Evolutionary conservation across 2,329 filamentous ascomycete species (phyloP).

Genomic region (Piedraia hortae): DNA sequence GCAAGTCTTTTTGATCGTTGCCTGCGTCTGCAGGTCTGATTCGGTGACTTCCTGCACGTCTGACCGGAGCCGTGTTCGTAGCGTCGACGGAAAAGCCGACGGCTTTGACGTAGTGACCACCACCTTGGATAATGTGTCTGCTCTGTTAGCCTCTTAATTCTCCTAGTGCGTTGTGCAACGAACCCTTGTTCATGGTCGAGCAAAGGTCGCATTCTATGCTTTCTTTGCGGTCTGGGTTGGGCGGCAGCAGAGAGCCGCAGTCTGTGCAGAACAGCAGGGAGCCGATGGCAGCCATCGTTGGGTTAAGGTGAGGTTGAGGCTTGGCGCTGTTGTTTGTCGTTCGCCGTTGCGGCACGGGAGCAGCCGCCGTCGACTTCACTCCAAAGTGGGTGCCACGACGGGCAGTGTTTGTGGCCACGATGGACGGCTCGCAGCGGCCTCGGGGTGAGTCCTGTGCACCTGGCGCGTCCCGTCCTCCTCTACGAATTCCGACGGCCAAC

Average conservation of each 20-base stretch:
- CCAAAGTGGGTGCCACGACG: no score
- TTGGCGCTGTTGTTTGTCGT: no score
- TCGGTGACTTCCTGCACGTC: constrained; percentile 57
- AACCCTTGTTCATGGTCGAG: constrained; percentile 60
- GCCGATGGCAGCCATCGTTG: constrained; percentile 59
- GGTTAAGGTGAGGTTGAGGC: no score
- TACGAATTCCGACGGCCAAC: constrained; percentile 25
- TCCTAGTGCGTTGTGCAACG: neutral
- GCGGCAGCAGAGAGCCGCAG: constrained; percentile 63
- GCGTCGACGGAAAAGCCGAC: constrained; percentile 66
- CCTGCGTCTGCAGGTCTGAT: constrained; percentile 35
- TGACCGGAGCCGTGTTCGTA: constrained; percentile 55
- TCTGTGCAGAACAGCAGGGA: constrained; percentile 80
- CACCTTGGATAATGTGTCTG: constrained; percentile 47
- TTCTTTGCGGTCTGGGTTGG: constrained; percentile 49
- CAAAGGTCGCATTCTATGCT: constrained; percentile 65
- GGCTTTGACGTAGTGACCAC: constrained; percentile 67
- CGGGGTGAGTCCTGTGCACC: no score
- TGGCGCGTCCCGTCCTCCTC: no score
- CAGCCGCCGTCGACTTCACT: no score
- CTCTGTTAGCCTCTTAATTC: neutral
- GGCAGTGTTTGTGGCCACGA: no score
- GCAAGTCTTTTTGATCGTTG: constrained; percentile 40
- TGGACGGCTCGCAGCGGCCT: no score
- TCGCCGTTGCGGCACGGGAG: no score